A percentile compares a stretch with the other conserved stretches of the same genome.
These are phyloP conservation scores for Scenedesmus sp. DNA, from an alignment of 163 green algal genomes.

Conservation along the genomic window DNA sequence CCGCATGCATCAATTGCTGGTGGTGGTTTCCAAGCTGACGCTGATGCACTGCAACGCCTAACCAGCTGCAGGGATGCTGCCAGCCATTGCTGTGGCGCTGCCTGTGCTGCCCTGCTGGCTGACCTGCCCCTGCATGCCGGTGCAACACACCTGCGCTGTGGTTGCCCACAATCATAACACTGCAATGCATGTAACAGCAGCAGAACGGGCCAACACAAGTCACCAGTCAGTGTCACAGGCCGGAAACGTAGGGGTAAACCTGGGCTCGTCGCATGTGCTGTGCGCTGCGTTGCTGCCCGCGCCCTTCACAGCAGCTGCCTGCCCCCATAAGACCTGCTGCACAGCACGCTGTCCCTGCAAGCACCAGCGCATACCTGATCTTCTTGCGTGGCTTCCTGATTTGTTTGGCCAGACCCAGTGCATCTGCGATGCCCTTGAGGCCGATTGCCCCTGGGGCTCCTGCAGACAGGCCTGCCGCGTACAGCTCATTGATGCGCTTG, in stretches of 20 bases:
- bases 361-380: conserved; percentile 48
- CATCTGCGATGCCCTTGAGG: conserved; percentile 65
- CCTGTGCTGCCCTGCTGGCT: neutral
- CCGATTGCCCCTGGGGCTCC: conserved; percentile 56
- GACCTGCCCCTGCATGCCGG: neutral
- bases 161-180: conserved; percentile 82
- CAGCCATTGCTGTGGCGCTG: neutral
- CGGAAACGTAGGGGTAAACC: neutral
- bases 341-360: neutral
- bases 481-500: conserved; percentile 67
- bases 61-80: neutral
- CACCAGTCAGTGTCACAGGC: too few species aligned
- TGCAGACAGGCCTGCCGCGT: conserved; percentile 57
- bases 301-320: neutral
- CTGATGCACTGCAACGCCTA: neutral
- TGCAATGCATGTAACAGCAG: conserved; percentile 54
- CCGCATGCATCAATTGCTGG: too few species aligned
- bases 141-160: conserved; percentile 60
- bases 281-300: neutral
- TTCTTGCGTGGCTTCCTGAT: conserved; percentile 72
- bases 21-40: too few species aligned
- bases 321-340: conserved; percentile 14
- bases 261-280: neutral
- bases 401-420: conserved; percentile 51
- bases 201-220: neutral